These are phyloP conservation scores for Suillus sp. DNA, from an alignment of 768 basidiomycete species.

Conservation along the genomic window DNA sequence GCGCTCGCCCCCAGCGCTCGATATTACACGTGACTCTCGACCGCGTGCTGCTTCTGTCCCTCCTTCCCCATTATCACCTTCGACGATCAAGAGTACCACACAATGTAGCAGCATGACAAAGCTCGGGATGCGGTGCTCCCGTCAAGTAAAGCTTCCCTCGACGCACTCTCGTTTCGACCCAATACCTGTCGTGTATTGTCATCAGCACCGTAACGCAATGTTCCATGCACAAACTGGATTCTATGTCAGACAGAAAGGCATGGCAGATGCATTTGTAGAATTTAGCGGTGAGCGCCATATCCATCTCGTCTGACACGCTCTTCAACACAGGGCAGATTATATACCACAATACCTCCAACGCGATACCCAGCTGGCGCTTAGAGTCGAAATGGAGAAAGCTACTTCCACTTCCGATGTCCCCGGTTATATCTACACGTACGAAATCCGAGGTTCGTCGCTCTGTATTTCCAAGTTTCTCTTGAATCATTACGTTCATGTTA, in stretches of 20 bases:
- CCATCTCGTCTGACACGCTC: conserved; percentile 2
- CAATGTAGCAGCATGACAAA: conserved; percentile 72
- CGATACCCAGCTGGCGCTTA: conserved; percentile 60
- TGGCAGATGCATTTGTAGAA: conserved; percentile 47
- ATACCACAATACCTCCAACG: conserved; percentile 64
- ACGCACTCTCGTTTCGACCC: conserved; percentile 30
- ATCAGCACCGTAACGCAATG: conserved; percentile 62
- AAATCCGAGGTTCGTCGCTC: conserved; percentile 61
- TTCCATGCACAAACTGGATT: conserved; percentile 53
- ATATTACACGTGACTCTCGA: conserved; percentile 19
- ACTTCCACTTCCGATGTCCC: conserved; percentile 58
- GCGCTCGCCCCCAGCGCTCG: conserved; percentile 18
- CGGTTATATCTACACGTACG: conserved; percentile 83
- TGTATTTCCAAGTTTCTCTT: conserved; percentile 14
- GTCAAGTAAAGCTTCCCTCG: conserved; percentile 52
- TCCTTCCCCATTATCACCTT: conserved; percentile 21
- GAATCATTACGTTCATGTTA: conserved; percentile 16
- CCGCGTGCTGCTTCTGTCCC: conserved; percentile 25
- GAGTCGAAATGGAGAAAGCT: conserved; percentile 55
- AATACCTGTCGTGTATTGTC: conserved; percentile 51
- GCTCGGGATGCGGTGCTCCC: conserved; percentile 60
- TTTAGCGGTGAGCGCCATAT: conserved; percentile 51
- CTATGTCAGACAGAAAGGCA: conserved; percentile 49
- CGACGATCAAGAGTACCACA: conserved; percentile 19
- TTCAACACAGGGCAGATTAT: conserved; percentile 50